Base-by-base conservation (phyloP, 805 yeast genomes). In the Ogataea nonfermentans region DNA sequence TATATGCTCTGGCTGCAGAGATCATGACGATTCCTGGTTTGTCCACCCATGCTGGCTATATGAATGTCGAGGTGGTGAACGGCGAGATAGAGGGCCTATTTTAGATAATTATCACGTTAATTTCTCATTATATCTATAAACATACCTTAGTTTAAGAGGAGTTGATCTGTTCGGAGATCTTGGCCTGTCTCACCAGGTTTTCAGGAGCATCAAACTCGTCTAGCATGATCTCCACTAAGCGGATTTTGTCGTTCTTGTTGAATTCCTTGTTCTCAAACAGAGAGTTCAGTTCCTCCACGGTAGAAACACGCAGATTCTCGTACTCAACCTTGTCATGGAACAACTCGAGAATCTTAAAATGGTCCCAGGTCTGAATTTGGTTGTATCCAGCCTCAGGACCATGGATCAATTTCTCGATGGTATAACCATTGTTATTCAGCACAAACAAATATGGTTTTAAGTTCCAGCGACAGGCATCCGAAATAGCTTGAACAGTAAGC, bases 11-110 rank as follows among this genome's bases (percentile, higher is more conserved):
- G 54, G 93, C 95, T 4, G 93, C 88, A 39, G 90, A 84, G 62
- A 84, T 84, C 56, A 86, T 81, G 70, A 84, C 95, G 31, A 84
- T 84, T 55, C 95, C 95, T 20, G 93, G 95, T 44, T 72, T 84
- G 60, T 86, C 93, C 42, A 84, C 95, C 4, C 85, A 83, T 58
- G 79, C 86, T 61, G 93, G 95, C 28, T 84, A 80, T 66, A 84
- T 84, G 91, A 83, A 84, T 53, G 88, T 84, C 35, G 93, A 84
- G 64, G 88, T 84, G 37, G 75, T 78, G 56, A 76, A 83, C 47
- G 91, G 90, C 41, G 86, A 84, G 56, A 84, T 84, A 51, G 90
- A 84, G 54, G 93, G 93, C 34, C 74, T 84, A 66, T 84, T 84
- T 58, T 84, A 59, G 22, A 56, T 14, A 29, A 8, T 29, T 8